Evolutionary conservation across 257 asterid species (phyloP).

Genomic region (Lycium ferocissimum): DNA sequence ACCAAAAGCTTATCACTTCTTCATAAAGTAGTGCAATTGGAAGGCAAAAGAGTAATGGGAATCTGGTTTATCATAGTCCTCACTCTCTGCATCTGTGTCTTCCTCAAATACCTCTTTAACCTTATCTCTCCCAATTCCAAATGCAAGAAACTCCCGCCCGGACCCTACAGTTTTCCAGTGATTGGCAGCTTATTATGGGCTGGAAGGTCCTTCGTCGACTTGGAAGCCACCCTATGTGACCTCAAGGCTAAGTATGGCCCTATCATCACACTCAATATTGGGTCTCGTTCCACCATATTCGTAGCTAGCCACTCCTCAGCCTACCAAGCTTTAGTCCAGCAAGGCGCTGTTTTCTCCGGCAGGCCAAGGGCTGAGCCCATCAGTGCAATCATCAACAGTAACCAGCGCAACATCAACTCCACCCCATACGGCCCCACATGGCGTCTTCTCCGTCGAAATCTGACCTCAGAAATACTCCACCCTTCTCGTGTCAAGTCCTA

Average conservation of each 20-base stretch:
- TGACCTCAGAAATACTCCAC: not conserved
- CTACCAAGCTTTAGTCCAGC: too few species aligned
- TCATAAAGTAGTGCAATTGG: too few species aligned
- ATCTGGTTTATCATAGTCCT: not conserved
- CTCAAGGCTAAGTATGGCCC: not conserved
- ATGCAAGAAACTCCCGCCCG: slow-evolving; percentile 4
- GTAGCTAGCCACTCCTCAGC: too few species aligned
- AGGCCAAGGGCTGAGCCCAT: too few species aligned
- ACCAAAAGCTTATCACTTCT: too few species aligned
- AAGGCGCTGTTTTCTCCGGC: too few species aligned
- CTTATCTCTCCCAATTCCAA: not conserved
- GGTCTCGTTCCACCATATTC: too few species aligned
- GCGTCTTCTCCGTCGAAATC: not conserved
- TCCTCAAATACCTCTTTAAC: not conserved
- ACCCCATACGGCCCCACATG: not conserved
- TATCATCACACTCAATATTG: not conserved
- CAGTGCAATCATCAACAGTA: too few species aligned
- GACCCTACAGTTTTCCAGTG: not conserved
- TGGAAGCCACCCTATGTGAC: not conserved
- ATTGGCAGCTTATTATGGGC: not conserved
- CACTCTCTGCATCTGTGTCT: not conserved
- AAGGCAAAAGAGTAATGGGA: not conserved
- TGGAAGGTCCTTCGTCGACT: not conserved
- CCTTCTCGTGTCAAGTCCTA: not conserved
- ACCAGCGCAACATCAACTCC: too few species aligned